Evolutionary conservation across 768 basidiomycete species (phyloP).

Genomic region (Pholiota conissans): DNA sequence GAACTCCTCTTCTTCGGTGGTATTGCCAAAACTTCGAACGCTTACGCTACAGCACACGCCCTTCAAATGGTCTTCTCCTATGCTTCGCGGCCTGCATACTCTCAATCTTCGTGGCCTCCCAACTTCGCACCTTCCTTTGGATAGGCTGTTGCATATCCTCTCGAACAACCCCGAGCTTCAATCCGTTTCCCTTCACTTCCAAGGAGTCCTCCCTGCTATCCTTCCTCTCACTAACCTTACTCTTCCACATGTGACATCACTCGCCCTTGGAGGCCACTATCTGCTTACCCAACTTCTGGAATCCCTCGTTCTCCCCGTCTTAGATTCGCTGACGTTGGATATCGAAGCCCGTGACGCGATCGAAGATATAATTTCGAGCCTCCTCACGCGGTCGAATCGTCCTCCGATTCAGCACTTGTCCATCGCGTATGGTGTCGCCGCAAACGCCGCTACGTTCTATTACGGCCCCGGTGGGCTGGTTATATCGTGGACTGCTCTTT

Average conservation of each 20-base stretch:
- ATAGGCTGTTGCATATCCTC: conserved; percentile 69
- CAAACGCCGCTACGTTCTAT: conserved; percentile 45
- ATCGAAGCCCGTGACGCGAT: conserved; percentile 75
- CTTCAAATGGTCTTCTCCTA: conserved; percentile 77
- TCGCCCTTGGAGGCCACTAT: conserved; percentile 68
- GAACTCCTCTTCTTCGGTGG: conserved; percentile 24
- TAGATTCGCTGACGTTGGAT: conserved; percentile 64
- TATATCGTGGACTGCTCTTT: conserved; percentile 63
- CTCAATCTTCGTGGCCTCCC: conserved; percentile 69
- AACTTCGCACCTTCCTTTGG: conserved; percentile 60
- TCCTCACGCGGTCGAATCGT: conserved; percentile 59
- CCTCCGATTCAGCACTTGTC: conserved; percentile 61
- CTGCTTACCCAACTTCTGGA: conserved; percentile 63
- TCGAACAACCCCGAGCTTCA: conserved; percentile 57
- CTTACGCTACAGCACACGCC: conserved; percentile 72
- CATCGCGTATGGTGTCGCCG: conserved; percentile 49
- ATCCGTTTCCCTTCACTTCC: conserved; percentile 60
- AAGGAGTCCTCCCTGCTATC: conserved; percentile 58
- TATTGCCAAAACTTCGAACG: conserved; percentile 50
- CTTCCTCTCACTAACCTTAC: conserved; percentile 58
- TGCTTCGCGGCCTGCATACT: conserved; percentile 59
- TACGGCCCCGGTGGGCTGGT: conserved; percentile 59
- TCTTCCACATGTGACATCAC: conserved; percentile 51
- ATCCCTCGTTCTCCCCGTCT: conserved; percentile 54
- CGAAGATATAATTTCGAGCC: conserved; percentile 65